A percentile compares a stretch with the other conserved stretches of the same genome.
Evolutionary conservation across 2,329 filamentous ascomycete species (phyloP).

Genomic region (Ophiostoma ips): DNA sequence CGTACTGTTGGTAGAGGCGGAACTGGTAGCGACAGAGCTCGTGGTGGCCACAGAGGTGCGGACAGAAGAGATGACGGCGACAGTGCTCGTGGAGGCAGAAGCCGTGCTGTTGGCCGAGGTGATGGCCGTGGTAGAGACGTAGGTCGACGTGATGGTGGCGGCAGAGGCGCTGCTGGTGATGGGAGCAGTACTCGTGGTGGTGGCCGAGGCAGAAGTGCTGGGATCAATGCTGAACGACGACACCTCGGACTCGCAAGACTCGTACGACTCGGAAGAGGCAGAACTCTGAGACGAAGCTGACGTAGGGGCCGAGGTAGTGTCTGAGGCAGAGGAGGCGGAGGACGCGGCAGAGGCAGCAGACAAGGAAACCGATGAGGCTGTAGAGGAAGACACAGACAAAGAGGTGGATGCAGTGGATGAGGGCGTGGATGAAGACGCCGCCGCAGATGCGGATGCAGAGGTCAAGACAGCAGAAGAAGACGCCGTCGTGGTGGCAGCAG

Average conservation of each 20-base stretch:
- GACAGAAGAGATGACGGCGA: too few relatives aligned
- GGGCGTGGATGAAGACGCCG: not conserved
- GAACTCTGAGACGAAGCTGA: not conserved
- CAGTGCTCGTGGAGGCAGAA: too few relatives aligned
- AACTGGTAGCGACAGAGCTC: too few relatives aligned
- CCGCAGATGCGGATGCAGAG: not conserved
- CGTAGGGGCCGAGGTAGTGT: not conserved
- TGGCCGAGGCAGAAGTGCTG: not conserved
- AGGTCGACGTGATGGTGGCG: not conserved
- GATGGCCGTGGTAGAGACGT: not conserved
- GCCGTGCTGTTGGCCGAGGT: not conserved
- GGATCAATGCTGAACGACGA: not conserved
- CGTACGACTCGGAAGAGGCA: not conserved
- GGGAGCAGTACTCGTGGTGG: not conserved
- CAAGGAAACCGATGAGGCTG: too few relatives aligned
- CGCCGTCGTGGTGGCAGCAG: not conserved
- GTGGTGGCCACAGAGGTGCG: not conserved
- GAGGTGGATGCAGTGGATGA: not conserved
- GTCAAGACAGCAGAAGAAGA: not conserved
- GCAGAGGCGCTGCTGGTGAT: not conserved
- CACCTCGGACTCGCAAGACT: not conserved
- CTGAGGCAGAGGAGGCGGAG: not conserved
- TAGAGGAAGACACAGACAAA: not conserved
- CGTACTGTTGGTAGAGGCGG: too few relatives aligned
- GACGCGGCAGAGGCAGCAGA: not conserved